These are phyloP conservation scores for Grosmannia huntii DNA, from an alignment of 2,329 filamentous ascomycete species.

Conservation along the genomic window DNA sequence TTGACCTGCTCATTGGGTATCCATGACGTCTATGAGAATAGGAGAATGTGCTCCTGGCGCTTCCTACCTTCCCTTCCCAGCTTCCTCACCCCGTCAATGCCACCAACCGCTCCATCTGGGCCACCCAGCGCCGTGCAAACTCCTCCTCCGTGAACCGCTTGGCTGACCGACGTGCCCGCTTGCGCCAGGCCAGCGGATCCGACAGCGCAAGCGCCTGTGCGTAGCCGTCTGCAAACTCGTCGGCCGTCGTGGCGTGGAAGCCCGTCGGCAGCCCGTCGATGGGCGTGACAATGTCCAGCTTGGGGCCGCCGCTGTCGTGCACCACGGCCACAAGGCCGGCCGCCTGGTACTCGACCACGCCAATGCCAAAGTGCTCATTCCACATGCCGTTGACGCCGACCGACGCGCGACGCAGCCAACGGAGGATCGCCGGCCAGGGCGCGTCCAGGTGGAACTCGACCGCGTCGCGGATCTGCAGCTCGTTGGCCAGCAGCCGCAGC, in stretches of 20 bases:
- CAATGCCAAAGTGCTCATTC: slow-evolving; percentile 99
- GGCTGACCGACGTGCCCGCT: slow-evolving; percentile 64
- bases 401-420: slow-evolving; percentile 62
- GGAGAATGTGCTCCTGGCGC: background rate
- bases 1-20: background rate
- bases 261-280: slow-evolving; percentile 73
- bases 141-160: slow-evolving; percentile 77
- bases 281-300: slow-evolving; percentile 79
- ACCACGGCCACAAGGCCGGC: slow-evolving; percentile 88
- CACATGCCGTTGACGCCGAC: slow-evolving; percentile 97
- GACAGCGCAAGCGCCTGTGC: slow-evolving; percentile 60
- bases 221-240: slow-evolving; percentile 72
- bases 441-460: slow-evolving; percentile 87
- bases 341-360: slow-evolving; percentile 95
- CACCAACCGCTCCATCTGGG: slow-evolving; percentile 62
- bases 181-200: slow-evolving; percentile 62
- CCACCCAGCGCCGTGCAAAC: slow-evolving; percentile 69
- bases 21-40: background rate
- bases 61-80: background rate
- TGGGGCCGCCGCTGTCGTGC: slow-evolving; percentile 85
- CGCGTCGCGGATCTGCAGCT: slow-evolving; percentile 69
- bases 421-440: slow-evolving; percentile 74
- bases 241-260: slow-evolving; percentile 68
- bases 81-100: slow-evolving; percentile 9
- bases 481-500: slow-evolving; percentile 72